A percentile compares a stretch with the other conserved stretches of the same genome.
Evolutionary conservation across 306 rosid genomes (phyloP).

Genomic region (Heteromeles arbutifolia): DNA sequence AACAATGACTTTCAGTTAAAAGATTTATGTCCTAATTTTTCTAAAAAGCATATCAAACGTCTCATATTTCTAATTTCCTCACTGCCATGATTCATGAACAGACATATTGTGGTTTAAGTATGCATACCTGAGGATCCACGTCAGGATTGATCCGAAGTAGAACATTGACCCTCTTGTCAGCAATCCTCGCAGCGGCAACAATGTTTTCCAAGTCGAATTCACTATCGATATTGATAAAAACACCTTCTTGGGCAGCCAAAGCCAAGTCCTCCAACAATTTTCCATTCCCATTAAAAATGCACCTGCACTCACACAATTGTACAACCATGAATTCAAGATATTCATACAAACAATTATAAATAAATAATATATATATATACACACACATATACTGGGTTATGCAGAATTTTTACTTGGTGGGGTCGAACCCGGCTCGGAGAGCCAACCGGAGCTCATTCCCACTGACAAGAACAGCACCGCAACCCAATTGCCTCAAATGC

Average conservation of each 20-base stretch:
- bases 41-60: not conserved
- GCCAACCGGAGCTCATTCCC: conserved; percentile 86
- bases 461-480: conserved; percentile 97
- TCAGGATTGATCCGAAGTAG: conserved; percentile 88
- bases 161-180: conserved; percentile 70
- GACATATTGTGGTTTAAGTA: not conserved
- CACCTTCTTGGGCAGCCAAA: conserved; percentile 75
- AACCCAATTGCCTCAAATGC: conserved; percentile 77
- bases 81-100: not conserved
- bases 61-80: not conserved
- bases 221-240: conserved; percentile 82
- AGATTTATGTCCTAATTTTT: not conserved
- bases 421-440: conserved; percentile 79
- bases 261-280: conserved; percentile 86
- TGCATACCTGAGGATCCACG: conserved; percentile 82
- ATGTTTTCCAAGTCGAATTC: conserved; percentile 93
- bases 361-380: not conserved
- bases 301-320: conserved; percentile 37
- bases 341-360: not conserved
- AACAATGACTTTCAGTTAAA: not conserved
- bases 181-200: conserved; percentile 63
- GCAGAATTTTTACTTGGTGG: conserved; percentile 48
- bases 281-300: conserved; percentile 89
- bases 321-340: not conserved
- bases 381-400: not conserved